A percentile compares a stretch with the other conserved stretches of the same genome.
Conservation (phyloP, 768 basidiomycete species). For the Pulveroboletus frians region DNA sequence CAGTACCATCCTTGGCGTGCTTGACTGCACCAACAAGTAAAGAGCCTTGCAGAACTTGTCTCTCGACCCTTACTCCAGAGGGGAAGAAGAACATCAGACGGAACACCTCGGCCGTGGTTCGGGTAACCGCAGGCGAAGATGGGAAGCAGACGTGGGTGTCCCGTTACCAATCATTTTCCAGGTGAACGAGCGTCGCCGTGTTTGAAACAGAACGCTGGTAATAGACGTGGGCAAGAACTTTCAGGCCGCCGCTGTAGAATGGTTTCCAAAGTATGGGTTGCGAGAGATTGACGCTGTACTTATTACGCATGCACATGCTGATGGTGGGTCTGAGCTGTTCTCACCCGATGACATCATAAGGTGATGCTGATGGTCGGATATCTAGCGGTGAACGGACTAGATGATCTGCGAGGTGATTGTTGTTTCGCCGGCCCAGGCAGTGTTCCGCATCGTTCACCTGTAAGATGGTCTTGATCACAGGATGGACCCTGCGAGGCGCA, state of each 20-base stretch:
- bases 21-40: conserved; percentile 59
- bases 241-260: conserved; percentile 48
- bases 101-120: conserved; percentile 72
- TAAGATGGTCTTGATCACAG: conserved; percentile 32
- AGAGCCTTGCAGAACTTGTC: conserved; percentile 56
- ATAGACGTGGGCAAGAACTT: conserved; percentile 88
- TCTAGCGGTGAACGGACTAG: conserved; percentile 83
- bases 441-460: conserved; percentile 3
- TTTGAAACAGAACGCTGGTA: conserved; percentile 57
- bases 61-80: conserved; percentile 59
- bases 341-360: neutral
- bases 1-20: conserved; percentile 66
- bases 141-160: conserved; percentile 45
- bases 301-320: conserved; percentile 86
- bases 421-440: neutral
- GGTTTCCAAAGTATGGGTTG: conserved; percentile 70
- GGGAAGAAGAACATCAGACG: conserved; percentile 82
- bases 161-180: neutral
- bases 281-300: conserved; percentile 70
- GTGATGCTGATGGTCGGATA: conserved; percentile 4
- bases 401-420: conserved; percentile 72
- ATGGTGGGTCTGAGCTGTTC: conserved; percentile 39
- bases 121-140: conserved; percentile 37
- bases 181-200: neutral
- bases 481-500: conserved; percentile 63